Conservation (phyloP, 2,329 filamentous ascomycete species). For the Ophiosphaerella narmari region DNA sequence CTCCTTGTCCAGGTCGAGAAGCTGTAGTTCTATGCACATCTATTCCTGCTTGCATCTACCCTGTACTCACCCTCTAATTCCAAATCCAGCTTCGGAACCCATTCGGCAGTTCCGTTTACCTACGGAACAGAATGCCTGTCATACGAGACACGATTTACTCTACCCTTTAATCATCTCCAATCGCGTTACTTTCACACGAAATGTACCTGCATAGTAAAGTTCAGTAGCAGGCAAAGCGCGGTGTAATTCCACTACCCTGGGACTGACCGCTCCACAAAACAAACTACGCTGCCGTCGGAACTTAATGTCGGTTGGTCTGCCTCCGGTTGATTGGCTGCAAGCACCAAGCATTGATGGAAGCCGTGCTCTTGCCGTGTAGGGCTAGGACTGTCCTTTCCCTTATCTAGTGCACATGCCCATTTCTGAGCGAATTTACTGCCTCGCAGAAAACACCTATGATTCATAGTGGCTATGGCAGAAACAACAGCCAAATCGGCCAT, state of each 20-base stretch:
- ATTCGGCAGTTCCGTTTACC: background rate
- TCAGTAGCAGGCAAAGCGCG: background rate
- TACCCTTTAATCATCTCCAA: background rate
- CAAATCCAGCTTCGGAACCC: too few relatives aligned
- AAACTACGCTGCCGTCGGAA: background rate
- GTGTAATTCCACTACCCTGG: too few relatives aligned
- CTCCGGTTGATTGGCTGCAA: background rate
- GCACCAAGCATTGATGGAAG: background rate
- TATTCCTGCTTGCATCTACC: too few relatives aligned
- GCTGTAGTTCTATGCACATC: too few relatives aligned
- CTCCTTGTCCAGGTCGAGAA: too few relatives aligned
- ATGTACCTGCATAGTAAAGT: background rate
- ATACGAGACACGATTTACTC: too few relatives aligned
- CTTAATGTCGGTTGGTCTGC: background rate
- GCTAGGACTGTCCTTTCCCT: background rate
- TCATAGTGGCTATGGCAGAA: slow-evolving; percentile 14
- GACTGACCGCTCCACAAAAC: too few relatives aligned
- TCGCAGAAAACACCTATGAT: too few relatives aligned
- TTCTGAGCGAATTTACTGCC: too few relatives aligned
- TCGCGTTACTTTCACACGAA: background rate
- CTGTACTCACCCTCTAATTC: too few relatives aligned
- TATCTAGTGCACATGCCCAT: background rate
- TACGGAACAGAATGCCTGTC: too few relatives aligned
- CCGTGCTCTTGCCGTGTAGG: background rate
- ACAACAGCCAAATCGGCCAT: slow-evolving; percentile 5